phyloP scores from a whole-genome alignment of 2,329 filamentous ascomycete genomes.

The Canariomyces notabilis region DNA sequence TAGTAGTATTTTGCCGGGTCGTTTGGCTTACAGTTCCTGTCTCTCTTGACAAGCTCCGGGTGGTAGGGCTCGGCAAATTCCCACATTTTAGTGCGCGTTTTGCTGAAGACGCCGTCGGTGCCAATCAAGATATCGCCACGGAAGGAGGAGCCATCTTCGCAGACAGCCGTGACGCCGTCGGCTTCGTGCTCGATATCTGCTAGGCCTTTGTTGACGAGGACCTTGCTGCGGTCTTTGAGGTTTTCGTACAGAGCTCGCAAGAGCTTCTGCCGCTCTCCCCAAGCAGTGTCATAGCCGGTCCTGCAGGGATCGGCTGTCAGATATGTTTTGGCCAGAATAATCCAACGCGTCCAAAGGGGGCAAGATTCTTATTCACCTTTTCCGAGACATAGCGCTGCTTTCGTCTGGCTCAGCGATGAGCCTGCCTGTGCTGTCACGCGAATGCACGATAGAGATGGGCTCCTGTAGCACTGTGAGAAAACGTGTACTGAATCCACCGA shows the following conservation, averaged over 20 bases:
- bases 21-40: constrained; percentile 6
- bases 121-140: constrained; percentile 36
- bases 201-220: constrained; percentile 28
- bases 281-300: constrained; percentile 24
- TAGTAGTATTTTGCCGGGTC: neutral
- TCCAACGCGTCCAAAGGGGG: neutral
- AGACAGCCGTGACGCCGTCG: constrained; percentile 28
- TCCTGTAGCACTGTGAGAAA: constrained; percentile 9
- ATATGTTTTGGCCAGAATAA: neutral
- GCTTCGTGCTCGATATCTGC: constrained; percentile 20
- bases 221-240: constrained; percentile 25
- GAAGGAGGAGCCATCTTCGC: constrained; percentile 31
- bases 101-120: constrained; percentile 40
- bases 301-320: neutral
- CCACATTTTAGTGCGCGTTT: constrained; percentile 32
- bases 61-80: constrained; percentile 21
- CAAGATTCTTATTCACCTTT: neutral
- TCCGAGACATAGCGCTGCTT: constrained; percentile 19
- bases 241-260: constrained; percentile 31
- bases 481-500: neutral
- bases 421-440: constrained; percentile 26
- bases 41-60: constrained; percentile 8
- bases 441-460: constrained; percentile 8
- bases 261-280: constrained; percentile 34
- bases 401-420: constrained; percentile 2